Conservation (phyloP, 768 basidiomycete species). For the Lactifluus pinguis region DNA sequence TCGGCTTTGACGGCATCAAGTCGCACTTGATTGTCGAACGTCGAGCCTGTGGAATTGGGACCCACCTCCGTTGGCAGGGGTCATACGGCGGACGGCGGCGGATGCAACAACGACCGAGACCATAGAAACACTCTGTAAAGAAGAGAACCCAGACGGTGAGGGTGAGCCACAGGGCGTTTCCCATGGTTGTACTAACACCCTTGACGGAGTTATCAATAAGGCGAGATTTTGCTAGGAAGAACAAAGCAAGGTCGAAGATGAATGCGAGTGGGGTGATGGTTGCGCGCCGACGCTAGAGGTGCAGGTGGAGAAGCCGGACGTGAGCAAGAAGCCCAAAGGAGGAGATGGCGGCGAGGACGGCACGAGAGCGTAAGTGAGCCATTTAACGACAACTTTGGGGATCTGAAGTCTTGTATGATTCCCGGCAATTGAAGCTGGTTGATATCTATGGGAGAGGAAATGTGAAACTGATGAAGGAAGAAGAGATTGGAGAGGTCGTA, state of each 20-base stretch:
- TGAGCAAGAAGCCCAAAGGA: conserved; percentile 81
- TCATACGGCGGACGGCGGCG: conserved; percentile 38
- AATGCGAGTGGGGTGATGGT: conserved; percentile 75
- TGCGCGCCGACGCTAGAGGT: conserved; percentile 77
- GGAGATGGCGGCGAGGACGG: conserved; percentile 58
- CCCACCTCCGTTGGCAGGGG: conserved; percentile 20
- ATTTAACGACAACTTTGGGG: conserved; percentile 79
- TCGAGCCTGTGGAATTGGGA: conserved; percentile 21
- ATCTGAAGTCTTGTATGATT: conserved; percentile 59
- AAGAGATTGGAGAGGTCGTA: conserved; percentile 29
- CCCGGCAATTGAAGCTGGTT: conserved; percentile 58
- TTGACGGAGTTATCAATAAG: conserved; percentile 64
- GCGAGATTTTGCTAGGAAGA: conserved; percentile 80
- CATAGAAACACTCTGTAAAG: conserved; percentile 85
- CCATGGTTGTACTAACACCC: conserved; percentile 71
- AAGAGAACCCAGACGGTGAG: conserved; percentile 77
- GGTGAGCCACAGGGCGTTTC: conserved; percentile 88
- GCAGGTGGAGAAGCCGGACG: conserved; percentile 72
- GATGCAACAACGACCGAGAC: conserved; percentile 81
- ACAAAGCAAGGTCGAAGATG: conserved; percentile 86
- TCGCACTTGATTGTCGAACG: conserved; percentile 58
- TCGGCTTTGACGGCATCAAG: conserved; percentile 81
- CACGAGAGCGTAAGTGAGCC: conserved; percentile 90
- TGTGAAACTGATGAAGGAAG: background rate
- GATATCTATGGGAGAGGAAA: conserved; percentile 45